Conservation (phyloP, 2,329 filamentous ascomycete species). For the Diplodia mutila region DNA sequence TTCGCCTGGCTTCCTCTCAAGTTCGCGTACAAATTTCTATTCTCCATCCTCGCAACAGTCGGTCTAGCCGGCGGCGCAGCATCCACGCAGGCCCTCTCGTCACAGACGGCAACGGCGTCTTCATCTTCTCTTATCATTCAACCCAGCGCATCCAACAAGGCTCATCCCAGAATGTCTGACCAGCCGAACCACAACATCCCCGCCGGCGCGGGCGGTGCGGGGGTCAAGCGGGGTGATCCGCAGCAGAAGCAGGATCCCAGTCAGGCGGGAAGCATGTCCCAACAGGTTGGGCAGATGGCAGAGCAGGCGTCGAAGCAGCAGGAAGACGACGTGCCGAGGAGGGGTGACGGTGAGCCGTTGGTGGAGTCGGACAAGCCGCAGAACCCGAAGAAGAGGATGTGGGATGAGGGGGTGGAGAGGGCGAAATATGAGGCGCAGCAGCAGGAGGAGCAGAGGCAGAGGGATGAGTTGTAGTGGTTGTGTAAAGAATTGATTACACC, state of each 20-base stretch:
- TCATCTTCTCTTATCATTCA: conserved; percentile 48
- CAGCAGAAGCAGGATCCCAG: conserved; percentile 38
- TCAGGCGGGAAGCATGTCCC: conserved; percentile 41
- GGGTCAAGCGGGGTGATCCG: conserved; percentile 41
- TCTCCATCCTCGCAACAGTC: conserved; percentile 60
- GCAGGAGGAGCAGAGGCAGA: conserved; percentile 29
- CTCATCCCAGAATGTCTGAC: conserved; percentile 38
- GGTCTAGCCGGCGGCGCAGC: conserved; percentile 39
- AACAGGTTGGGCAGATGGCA: conserved; percentile 50
- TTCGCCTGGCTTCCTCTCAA: conserved; percentile 82
- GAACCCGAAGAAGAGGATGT: conserved; percentile 67
- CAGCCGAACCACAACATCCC: conserved; percentile 41
- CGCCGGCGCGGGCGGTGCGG: conserved; percentile 56
- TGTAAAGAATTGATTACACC: not conserved
- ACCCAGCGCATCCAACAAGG: conserved; percentile 46
- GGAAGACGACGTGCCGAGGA: conserved; percentile 37
- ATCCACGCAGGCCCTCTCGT: not conserved
- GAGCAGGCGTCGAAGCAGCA: conserved; percentile 32
- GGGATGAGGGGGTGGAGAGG: conserved; percentile 54
- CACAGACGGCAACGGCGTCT: conserved; percentile 27
- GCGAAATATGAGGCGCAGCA: conserved; percentile 36
- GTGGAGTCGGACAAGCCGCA: conserved; percentile 44
- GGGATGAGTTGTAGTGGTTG: conserved; percentile 35
- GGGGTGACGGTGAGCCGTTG: conserved; percentile 53
- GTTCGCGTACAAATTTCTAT: conserved; percentile 61